Percentiles rank a stretch among this genome's conserved stretches.
Conservation (phyloP, 768 basidiomycete species). For the Baorangia bicolor region DNA sequence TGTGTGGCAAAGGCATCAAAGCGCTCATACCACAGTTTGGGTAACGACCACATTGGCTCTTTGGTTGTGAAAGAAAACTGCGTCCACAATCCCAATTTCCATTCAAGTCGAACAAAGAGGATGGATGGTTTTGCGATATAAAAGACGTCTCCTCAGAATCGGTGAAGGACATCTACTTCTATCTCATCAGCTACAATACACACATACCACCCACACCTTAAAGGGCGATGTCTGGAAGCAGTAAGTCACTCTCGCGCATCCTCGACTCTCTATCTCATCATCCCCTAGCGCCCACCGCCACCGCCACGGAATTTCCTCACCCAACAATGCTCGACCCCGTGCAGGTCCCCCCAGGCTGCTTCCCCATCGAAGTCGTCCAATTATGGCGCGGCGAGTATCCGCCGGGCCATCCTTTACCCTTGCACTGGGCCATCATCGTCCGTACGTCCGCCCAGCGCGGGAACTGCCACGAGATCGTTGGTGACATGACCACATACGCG, state of each 20-base stretch:
- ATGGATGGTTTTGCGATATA: background rate
- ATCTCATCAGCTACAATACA: background rate
- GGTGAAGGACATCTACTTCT: background rate
- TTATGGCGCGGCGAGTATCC: constrained; percentile 27
- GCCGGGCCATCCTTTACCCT: constrained; percentile 6
- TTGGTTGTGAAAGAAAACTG: background rate
- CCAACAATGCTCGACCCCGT: constrained; percentile 18
- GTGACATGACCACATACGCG: constrained; percentile 19
- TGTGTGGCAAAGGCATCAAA: background rate
- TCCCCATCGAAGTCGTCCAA: constrained; percentile 27
- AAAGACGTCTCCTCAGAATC: background rate
- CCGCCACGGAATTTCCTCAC: background rate
- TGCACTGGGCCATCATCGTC: constrained; percentile 30
- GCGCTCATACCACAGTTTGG: background rate
- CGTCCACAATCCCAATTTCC: background rate
- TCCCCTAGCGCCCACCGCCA: background rate
- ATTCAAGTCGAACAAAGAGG: background rate
- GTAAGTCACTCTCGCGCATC: background rate
- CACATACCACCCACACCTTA: background rate
- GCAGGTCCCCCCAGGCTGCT: constrained; percentile 15
- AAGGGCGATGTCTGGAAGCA: background rate
- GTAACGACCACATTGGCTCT: background rate
- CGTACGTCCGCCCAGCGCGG: constrained; percentile 19
- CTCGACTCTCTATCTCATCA: background rate
- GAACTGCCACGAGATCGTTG: constrained; percentile 26